Base-by-base conservation (phyloP, 345 rosid genomes). In the Melaleuca quinquenervia region DNA sequence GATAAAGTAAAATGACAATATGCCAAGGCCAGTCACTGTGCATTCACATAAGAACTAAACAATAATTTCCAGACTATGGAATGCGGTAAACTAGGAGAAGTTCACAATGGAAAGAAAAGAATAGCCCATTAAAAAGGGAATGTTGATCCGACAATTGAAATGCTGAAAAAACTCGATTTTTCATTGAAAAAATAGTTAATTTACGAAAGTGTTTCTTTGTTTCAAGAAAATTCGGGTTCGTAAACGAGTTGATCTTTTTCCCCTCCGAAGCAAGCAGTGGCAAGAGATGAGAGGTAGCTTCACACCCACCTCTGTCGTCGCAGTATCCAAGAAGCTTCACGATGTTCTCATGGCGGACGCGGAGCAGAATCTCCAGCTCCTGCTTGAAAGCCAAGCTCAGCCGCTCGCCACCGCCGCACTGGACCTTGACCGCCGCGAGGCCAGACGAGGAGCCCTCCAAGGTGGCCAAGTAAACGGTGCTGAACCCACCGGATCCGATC, bases 401-500 rank as follows among this genome's bases (percentile, higher is more conserved):
- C 86, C 95, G 92, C 84, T 92, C 94, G 74, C 97, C 89, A n/a
- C 89, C 88, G 49, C 82, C 88, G 49, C 76, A 64, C 85, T 93
- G 94, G 85, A 95, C 89, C 92, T 96, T 96, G 55, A 96, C 91
- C 14, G 98, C 98, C 11, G 92, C 96, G 41, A 88, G 84, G 20
- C 52, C 76, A 14, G 15, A 36, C 8, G 7, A 62, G 14, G 92
- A 90, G 85, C 87, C 86, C 6, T 91, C 89, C 82, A 94, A 75
- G 18, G 87, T 90, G 64, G 93, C 98, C 88, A 94, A 32, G 88
- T 93, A 95, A 50, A 96, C 96, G n/a, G 88, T 92, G 88, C 99
- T 94, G 86, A 94, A 96, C 58, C 99, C 99, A 26, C 98, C 99
- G 2, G 91, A 90, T 24, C 99, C 99, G 52, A 95, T 91, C 82